phyloP scores from a whole-genome alignment of 176 grass and related monocot genomes.

The Eleusine indica region DNA sequence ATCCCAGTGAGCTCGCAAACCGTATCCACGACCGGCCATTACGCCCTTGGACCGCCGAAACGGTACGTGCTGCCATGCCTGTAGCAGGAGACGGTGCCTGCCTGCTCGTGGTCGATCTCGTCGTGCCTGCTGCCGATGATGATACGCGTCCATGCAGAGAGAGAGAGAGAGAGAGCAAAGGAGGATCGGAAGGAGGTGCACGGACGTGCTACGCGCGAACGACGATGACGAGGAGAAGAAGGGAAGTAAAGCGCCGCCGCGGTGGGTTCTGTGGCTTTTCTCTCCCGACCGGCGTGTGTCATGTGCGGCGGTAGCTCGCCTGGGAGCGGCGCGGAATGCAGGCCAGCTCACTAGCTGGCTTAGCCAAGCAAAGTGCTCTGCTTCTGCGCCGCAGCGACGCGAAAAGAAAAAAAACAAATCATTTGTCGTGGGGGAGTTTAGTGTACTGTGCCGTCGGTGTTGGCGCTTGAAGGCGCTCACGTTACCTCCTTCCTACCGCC shows the following conservation, averaged over 20 bases:
- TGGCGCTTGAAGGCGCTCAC: slow-evolving; percentile 28
- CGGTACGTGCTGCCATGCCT: background rate
- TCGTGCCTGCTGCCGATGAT: background rate
- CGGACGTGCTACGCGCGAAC: background rate
- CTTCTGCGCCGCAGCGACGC: background rate
- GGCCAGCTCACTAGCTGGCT: slow-evolving; percentile 35
- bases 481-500: slow-evolving; percentile 36
- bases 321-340: slow-evolving; percentile 47
- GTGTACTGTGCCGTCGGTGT: slow-evolving; percentile 1
- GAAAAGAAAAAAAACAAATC: background rate
- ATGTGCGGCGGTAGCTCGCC: slow-evolving; percentile 31
- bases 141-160: background rate
- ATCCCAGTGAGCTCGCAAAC: background rate
- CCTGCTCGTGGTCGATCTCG: background rate
- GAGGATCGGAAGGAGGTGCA: too few species aligned
- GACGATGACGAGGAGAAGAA: background rate
- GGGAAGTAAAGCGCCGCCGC: slow-evolving; percentile 49
- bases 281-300: background rate
- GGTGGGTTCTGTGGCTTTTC: slow-evolving; percentile 38
- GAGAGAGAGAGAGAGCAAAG: too few species aligned
- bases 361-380: background rate
- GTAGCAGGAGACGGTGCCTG: background rate
- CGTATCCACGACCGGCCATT: background rate
- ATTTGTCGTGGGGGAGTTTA: background rate
- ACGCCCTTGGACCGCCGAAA: background rate